Conservation (phyloP, 1,284 basidiomycete species). For the Rhodotorula mucilaginosa region DNA sequence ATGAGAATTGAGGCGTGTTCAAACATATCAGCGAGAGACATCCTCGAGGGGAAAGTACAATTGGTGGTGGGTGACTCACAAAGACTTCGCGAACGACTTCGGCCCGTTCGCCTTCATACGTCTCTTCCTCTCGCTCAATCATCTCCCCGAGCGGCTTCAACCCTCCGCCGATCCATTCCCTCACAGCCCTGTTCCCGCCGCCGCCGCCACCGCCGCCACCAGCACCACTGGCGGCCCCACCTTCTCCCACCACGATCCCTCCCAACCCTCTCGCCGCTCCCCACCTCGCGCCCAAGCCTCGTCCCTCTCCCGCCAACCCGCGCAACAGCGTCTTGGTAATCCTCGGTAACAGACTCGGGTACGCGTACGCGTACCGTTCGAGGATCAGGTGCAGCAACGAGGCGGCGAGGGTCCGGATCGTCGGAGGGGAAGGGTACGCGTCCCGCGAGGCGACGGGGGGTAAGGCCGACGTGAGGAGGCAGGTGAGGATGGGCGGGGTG, state of each 20-base stretch:
- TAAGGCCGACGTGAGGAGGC: conserved; percentile 79
- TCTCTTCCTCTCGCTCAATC: conserved; percentile 70
- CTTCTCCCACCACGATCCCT: conserved; percentile 55
- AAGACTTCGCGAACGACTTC: conserved; percentile 35
- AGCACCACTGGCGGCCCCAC: conserved; percentile 5
- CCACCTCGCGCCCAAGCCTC: conserved; percentile 66
- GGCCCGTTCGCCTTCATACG: conserved; percentile 57
- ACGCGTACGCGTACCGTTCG: conserved; percentile 59
- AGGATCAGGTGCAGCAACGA: conserved; percentile 75
- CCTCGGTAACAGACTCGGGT: conserved; percentile 78
- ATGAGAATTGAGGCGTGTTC: neutral
- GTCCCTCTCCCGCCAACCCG: conserved; percentile 58
- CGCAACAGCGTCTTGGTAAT: conserved; percentile 89
- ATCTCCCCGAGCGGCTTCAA: conserved; percentile 58
- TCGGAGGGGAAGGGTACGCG: conserved; percentile 43
- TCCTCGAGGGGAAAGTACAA: neutral
- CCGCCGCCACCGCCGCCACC: neutral
- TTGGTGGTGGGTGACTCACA: conserved; percentile 19
- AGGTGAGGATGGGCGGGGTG: conserved; percentile 85
- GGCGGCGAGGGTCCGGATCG: conserved; percentile 73
- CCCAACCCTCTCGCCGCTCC: conserved; percentile 80
- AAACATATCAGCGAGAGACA: neutral
- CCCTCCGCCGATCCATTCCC: conserved; percentile 46
- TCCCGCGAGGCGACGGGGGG: conserved; percentile 39
- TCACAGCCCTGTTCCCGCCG: conserved; percentile 61